Base-by-base conservation (phyloP, 257 asterid species). In the Striga asiatica region DNA sequence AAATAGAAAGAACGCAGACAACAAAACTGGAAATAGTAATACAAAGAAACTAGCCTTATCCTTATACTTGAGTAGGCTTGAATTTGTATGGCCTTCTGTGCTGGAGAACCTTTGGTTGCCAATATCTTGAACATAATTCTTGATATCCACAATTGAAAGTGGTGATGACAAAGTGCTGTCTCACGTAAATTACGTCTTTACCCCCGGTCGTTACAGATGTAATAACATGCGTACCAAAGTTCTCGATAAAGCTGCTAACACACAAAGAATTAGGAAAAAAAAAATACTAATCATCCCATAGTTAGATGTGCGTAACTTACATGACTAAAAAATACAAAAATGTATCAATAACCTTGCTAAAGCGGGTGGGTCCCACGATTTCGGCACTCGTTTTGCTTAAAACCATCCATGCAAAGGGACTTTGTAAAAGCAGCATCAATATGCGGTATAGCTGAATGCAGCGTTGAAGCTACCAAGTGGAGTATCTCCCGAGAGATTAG, bases 311-410 rank as follows among this genome's bases (percentile, higher is more conserved):
- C 17, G 27, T 16, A 1, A 17, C 16, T 19, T 31, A 29, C 20
- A 17, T 12, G 29, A 47, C 16, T 29, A 22, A 20, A 19, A 13
- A 34, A 32, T 28, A 34, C 28, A 50, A 10, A n/a, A n/a, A n/a
- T n/a, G 4, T 3, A 3, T 37, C 10, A 17, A 21, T 13, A 2
- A 88, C 96, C 95, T 78, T 17, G 95, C 88, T 67, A 88, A 72
- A 47, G 85, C 81, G 25, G 91, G 85, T 60, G 96, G 96, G 65
- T 88, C 93, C 96, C 96, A 88, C 2, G 83, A 77, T 24, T 62
- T 52, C 13, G 95, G 96, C 41, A 84, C 79, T 9, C 61, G 66
- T 71, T 63, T 81, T 88, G 52, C 65, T 82, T 68, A 84, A 63
- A 50, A 70, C 69, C 96, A 68, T 88, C 96, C 58, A 76, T 65